Percentiles rank a stretch among this genome's conserved stretches.
Evolutionary conservation across 345 rosid species (phyloP).

Genomic region (Geranium brycei): DNA sequence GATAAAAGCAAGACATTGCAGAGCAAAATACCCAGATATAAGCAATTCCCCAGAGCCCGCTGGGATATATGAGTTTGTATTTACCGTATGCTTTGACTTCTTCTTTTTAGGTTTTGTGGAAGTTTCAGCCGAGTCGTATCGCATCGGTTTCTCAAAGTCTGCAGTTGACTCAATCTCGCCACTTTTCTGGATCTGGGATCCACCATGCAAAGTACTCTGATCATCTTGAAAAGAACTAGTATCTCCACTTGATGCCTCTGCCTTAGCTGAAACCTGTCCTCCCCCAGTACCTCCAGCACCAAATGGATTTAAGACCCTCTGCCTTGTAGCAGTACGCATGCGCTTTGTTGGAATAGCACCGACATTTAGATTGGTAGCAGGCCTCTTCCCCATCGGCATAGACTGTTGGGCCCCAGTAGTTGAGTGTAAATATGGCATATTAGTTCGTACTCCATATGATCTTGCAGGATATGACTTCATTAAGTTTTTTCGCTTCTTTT

Average conservation of each 20-base stretch:
- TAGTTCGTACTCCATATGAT: conserved; percentile 49
- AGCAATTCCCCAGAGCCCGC: neutral
- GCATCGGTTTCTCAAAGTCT: conserved; percentile 55
- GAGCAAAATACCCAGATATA: conserved; percentile 7
- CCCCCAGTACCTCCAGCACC: conserved; percentile 24
- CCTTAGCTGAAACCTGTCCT: conserved; percentile 37
- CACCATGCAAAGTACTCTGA: conserved; percentile 68
- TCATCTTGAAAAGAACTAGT: conserved; percentile 94
- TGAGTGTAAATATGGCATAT: conserved; percentile 39
- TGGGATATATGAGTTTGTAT: conserved; percentile 18
- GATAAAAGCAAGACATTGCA: conserved; percentile 6
- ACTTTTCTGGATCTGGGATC: conserved; percentile 56
- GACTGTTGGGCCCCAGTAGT: conserved; percentile 39
- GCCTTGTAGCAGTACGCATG: conserved; percentile 78
- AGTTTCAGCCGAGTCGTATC: conserved; percentile 67
- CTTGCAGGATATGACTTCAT: conserved; percentile 40
- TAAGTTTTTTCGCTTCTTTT: conserved; percentile 47
- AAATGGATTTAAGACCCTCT: conserved; percentile 55
- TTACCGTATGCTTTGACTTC: conserved; percentile 48
- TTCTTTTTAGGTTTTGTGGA: conserved; percentile 74
- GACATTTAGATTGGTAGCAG: conserved; percentile 40
- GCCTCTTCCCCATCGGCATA: conserved; percentile 38
- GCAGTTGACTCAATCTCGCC: conserved; percentile 70
- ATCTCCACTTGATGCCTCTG: conserved; percentile 96
- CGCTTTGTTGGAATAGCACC: conserved; percentile 85